These are phyloP conservation scores for Elsinoe necatrix DNA, from an alignment of 2,329 filamentous ascomycete species.

Conservation along the genomic window DNA sequence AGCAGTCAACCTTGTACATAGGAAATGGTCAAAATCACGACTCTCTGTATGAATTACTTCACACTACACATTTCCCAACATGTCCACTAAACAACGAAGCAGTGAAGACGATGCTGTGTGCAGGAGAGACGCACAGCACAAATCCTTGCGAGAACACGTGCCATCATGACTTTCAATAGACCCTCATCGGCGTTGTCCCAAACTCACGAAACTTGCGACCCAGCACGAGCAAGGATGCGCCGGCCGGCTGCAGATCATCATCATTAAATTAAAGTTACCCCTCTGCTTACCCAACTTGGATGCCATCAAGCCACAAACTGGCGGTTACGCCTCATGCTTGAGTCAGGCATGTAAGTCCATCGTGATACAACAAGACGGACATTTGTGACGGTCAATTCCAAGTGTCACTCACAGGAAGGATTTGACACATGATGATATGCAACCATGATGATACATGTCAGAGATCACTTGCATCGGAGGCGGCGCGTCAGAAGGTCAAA, in stretches of 20 bases:
- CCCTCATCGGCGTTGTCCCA: neutral
- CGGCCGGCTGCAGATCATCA: slow-evolving; percentile 1
- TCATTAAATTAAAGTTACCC: slow-evolving; percentile 4
- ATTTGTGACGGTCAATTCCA: neutral
- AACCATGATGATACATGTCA: neutral
- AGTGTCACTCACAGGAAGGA: neutral
- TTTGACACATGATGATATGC: neutral
- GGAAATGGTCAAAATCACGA: neutral
- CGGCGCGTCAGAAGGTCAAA: slow-evolving; percentile 3
- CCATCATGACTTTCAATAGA: neutral
- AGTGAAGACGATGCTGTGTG: too few relatives aligned
- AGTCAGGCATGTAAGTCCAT: neutral
- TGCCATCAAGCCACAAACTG: neutral
- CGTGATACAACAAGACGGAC: neutral
- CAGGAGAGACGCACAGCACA: too few relatives aligned
- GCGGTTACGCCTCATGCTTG: neutral
- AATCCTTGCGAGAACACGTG: neutral
- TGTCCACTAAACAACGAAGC: too few relatives aligned
- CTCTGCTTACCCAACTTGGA: neutral
- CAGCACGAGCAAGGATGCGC: neutral
- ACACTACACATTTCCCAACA: too few relatives aligned
- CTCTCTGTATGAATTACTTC: neutral
- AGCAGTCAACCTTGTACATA: neutral
- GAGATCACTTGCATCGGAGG: neutral
- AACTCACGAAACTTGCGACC: neutral